Evolutionary conservation across 176 grass and related monocot species (phyloP), one percentile per base, ranked within the genome.

Genomic region (Triticum urartu): DNA sequence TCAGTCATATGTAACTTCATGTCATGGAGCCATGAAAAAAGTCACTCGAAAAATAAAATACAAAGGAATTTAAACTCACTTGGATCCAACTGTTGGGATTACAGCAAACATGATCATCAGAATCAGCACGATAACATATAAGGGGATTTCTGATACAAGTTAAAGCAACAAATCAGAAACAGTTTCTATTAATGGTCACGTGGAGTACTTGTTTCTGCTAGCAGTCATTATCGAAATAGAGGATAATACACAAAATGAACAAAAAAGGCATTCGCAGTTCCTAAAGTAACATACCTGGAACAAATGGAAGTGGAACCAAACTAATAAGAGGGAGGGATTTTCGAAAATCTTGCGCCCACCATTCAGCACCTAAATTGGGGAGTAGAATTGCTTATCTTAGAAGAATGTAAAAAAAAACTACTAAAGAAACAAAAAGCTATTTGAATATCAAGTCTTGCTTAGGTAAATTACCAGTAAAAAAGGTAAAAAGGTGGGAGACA

Each of bases 341-440:
- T 68, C 83, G 89, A 81, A 95, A 98, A 95, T 94, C 96, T 72
- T 98, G 96, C 35, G 92, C 94, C 96, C 96, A 98, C 96, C 96
- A 98, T 92, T 98, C 96, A 91, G 96, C 96, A 20, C 97, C 95
- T 98, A 89, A 75, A 50, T 59, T 61, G 58, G 39, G 54, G 82
- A 64, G 75, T 30, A 25, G 4, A 87, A n/a, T 7, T 81, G 15
- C 26, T 81, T 50, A 77, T 42, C 11, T 18, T 22, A 64, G 14
- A 76, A 81, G 13, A 77, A 71, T 79, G 14, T 22, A 89, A 79
- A 12, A 38, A 38, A 34, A 30, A 76, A 82, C 43, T 72, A 2
- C 18, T 12, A 50, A 9, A 69, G 20, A 42, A 68, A 7, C 42
- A 75, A 24, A 43, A 83, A 35, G 3, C 30, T 56, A 84, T 32